Base-by-base conservation (phyloP, 2,329 filamentous ascomycete genomes). In the Drechslerella dactyloides region DNA sequence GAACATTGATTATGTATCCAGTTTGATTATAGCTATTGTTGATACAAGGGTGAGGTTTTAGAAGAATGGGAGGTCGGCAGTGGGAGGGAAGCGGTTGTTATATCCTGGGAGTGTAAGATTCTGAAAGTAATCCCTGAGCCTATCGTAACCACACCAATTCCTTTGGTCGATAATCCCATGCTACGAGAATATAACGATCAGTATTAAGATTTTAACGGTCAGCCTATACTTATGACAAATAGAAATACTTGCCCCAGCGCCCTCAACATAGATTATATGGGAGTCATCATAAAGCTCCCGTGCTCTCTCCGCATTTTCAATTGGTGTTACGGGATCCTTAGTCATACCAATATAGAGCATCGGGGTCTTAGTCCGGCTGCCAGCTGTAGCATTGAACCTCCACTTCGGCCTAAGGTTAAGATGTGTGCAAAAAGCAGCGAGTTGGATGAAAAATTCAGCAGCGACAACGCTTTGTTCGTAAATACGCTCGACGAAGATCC, bases 201-300 rank as follows among this genome's bases (percentile, higher is more conserved):
- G 54, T 7, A 19, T 55, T n/a, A n/a, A 33, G n/a, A 21, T 52
- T 46, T 6, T n/a, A 35, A 7, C 8, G 13, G 21, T 17, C n/a
- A n/a, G 15, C 44, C 8, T 19, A 2, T n/a, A 33, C 37, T 6
- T 19, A 33, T 8, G 17, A 17, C n/a, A n/a, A n/a, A n/a, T n/a
- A 19, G 33, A 21, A 7, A 2, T 23, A 72, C 68, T 72, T 65
- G 65, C 68, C 42, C 68, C 68, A 17, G 57, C 55, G 21, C 54
- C 68, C 15, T 72, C 60, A 17, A 72, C 68, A 53, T 65, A 65
- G 2, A 72, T 63, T 55, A 72, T 65, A 15, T 65, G 56, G 10
- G 68, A 48, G 27, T 60, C 68, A 7, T 60, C 51, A 10, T 55
- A 48, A 7, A 63, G 19, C 21, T 37, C 61, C 17, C 48, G 50